Evolutionary conservation across 1,284 basidiomycete species (phyloP), one percentile per base, ranked within the genome.

Genomic region (Cystobasidiaceae sp.): DNA sequence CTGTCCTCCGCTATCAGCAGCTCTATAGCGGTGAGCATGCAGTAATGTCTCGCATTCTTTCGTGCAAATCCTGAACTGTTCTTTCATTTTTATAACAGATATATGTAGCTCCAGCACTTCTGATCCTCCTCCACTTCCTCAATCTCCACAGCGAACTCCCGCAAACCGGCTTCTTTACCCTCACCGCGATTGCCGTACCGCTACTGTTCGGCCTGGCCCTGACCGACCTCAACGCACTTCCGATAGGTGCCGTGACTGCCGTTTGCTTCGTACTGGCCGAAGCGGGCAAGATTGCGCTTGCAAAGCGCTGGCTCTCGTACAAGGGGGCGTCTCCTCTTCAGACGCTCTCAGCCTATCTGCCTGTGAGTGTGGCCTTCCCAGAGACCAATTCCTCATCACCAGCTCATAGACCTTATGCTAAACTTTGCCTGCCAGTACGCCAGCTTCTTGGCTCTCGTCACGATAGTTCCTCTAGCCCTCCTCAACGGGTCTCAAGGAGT

Each of bases 21-120:
- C n/a, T n/a, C n/a, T n/a, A n/a, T n/a, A n/a, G n/a, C n/a, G n/a
- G n/a, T n/a, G n/a, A n/a, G n/a, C 37, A 39, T n/a, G 37, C 37
- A 9, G 37, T 9, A 9, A n/a, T 39, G n/a, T n/a, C 11, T n/a
- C n/a, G 37, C 9, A n/a, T n/a, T n/a, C n/a, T n/a, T n/a, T n/a
- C n/a, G 21, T 11, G 17, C 49, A 27, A 19, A 5, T 23, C 27
- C 19, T 23, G 15, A 51, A 11, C 11, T 51, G 15, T 13, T 17
- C 28, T 56, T 17, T 8, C 30, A 34, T 9, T n/a, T 34, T 34
- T 34, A 28, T 11, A 45, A n/a, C 43, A 62, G 60, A 51, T 39
- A 21, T 62, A 52, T 28, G 37, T 62, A 21, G 60, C 50, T 37
- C 60, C 60, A 21, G 27, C 49, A 1, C 39, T 62, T 8, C 49